Evolutionary conservation across 2,329 filamentous ascomycete genomes (phyloP).

Genomic region (Zasmidium cellare): DNA sequence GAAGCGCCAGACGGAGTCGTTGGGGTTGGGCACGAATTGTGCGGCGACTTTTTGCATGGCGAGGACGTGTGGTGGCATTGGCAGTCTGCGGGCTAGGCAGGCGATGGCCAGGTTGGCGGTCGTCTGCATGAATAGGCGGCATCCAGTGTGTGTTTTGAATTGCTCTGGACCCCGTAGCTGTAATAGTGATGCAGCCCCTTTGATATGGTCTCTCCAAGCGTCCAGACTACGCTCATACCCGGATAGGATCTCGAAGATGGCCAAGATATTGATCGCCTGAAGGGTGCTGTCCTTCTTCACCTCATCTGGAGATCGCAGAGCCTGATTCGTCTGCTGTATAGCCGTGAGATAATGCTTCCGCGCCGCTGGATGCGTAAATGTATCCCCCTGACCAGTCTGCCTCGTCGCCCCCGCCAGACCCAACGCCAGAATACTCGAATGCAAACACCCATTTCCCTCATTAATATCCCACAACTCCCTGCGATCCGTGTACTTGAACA

Average conservation of each 20-base stretch:
- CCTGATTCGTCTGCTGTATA: slow-evolving; percentile 12
- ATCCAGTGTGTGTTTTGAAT: slow-evolving; percentile 15
- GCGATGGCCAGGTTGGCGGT: slow-evolving; percentile 15
- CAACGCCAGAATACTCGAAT: slow-evolving; percentile 11
- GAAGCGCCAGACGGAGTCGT: slow-evolving; percentile 16
- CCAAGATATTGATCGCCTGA: slow-evolving; percentile 53
- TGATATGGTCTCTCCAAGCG: slow-evolving; percentile 47
- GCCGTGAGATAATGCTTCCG: slow-evolving; percentile 16
- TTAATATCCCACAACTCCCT: slow-evolving; percentile 15
- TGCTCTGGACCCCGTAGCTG: slow-evolving; percentile 17
- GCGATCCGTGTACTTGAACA: slow-evolving; percentile 15
- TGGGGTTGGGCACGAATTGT: slow-evolving; percentile 11
- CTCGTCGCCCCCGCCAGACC: slow-evolving; percentile 13
- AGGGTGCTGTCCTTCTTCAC: slow-evolving; percentile 14
- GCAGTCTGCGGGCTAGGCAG: slow-evolving; percentile 15
- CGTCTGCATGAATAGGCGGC: slow-evolving; percentile 16
- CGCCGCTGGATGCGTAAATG: slow-evolving; percentile 6
- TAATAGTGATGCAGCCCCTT: slow-evolving; percentile 16
- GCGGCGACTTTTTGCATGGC: slow-evolving; percentile 13
- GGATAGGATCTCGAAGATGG: slow-evolving; percentile 65
- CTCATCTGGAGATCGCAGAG: slow-evolving; percentile 9
- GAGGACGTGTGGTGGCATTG: slow-evolving; percentile 15
- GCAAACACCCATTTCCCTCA: slow-evolving; percentile 16
- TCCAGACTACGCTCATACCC: slow-evolving; percentile 61
- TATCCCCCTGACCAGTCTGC: slow-evolving; percentile 6